Percentiles rank a stretch among this genome's conserved stretches.
Evolutionary conservation across 1,284 basidiomycete species (phyloP).

Genomic region (Ceratobasidium sp.): DNA sequence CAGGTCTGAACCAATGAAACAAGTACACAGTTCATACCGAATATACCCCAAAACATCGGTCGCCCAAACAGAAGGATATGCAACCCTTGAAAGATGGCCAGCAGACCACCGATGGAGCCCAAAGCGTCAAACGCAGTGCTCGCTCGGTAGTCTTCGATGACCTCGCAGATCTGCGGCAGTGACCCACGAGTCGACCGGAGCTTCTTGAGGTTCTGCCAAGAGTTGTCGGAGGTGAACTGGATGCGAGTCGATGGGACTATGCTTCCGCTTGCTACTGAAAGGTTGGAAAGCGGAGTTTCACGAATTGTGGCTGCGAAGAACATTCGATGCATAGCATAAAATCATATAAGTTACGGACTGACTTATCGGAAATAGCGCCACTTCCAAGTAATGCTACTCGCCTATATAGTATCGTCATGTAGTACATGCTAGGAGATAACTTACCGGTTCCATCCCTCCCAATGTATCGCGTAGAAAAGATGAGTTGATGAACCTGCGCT

Average conservation of each 20-base stretch:
- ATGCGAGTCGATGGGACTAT: not conserved
- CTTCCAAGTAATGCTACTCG: not conserved
- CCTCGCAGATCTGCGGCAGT: constrained; percentile 1
- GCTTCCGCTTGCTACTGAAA: not conserved
- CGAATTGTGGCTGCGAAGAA: not conserved
- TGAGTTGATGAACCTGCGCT: constrained; percentile 4
- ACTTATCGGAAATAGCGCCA: constrained; percentile 10
- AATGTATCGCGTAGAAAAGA: constrained; percentile 7
- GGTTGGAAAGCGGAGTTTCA: not conserved
- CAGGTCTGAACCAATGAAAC: not conserved
- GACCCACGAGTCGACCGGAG: not conserved
- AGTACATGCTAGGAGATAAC: not conserved
- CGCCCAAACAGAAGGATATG: constrained; percentile 8
- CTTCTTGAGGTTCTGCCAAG: not conserved
- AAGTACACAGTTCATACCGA: not conserved
- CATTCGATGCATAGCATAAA: too few species aligned
- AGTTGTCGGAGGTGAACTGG: not conserved
- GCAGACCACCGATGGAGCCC: constrained; percentile 1
- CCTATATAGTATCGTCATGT: not conserved
- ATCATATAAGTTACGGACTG: not conserved
- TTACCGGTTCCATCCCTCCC: constrained; percentile 17
- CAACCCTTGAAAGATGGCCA: constrained; percentile 5
- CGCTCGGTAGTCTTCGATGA: constrained; percentile 12
- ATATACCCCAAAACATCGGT: constrained; percentile 18
- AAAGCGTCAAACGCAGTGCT: constrained; percentile 11